A percentile compares a stretch with the other conserved stretches of the same genome.
Evolutionary conservation across 768 basidiomycete species (phyloP).

Genomic region (Suillus discolor): DNA sequence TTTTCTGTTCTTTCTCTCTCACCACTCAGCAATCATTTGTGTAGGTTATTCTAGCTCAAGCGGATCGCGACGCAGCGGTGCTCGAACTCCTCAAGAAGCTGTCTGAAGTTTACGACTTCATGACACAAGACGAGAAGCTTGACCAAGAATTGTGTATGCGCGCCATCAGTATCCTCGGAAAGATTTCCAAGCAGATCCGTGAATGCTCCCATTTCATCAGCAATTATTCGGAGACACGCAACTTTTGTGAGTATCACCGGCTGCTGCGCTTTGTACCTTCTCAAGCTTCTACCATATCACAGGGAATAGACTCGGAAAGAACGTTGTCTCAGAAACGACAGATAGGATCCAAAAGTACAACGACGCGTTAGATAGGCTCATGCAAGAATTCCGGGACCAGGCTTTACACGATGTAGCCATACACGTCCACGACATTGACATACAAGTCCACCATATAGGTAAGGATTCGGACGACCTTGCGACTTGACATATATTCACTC

Average conservation of each 20-base stretch:
- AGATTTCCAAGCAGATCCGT: constrained; percentile 2
- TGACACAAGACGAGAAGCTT: neutral
- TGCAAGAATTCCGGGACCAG: constrained; percentile 9
- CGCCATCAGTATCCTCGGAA: neutral
- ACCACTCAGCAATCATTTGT: neutral
- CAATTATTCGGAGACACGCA: constrained; percentile 8
- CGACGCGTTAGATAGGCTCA: neutral
- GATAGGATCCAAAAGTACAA: neutral
- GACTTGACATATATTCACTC: neutral
- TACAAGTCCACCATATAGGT: constrained; percentile 3
- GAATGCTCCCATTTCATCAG: constrained; percentile 12
- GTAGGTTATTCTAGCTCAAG: constrained; percentile 7
- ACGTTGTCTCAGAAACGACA: neutral
- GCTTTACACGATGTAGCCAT: neutral
- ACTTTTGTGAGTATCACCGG: constrained; percentile 8
- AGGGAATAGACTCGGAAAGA: constrained; percentile 7
- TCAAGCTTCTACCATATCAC: neutral
- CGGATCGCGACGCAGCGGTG: neutral
- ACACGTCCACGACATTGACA: neutral
- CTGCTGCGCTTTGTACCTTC: neutral
- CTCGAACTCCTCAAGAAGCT: constrained; percentile 8
- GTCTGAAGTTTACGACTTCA: constrained; percentile 3
- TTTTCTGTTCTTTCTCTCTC: neutral
- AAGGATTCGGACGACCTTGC: neutral
- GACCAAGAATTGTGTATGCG: neutral